Percentiles rank a stretch among this genome's conserved stretches.
Evolutionary conservation across 1,284 basidiomycete genomes (phyloP).

Genomic region (Malassezia japonica): DNA sequence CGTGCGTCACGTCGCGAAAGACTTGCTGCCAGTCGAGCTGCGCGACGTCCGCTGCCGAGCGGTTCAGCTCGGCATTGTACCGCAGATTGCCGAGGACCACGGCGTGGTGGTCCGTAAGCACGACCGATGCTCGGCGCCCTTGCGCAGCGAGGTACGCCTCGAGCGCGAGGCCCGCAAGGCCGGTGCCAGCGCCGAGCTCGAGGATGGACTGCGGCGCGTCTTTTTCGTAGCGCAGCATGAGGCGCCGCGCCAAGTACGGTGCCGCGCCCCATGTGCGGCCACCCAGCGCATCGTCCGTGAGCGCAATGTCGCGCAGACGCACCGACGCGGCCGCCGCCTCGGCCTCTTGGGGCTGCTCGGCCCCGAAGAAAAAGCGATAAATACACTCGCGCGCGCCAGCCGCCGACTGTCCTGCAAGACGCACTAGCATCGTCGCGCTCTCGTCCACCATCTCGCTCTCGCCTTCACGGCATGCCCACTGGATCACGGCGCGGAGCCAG

Average conservation of each 20-base stretch:
- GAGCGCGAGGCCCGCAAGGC: conserved; percentile 32
- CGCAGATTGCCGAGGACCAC: conserved; percentile 31
- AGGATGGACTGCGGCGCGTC: conserved; percentile 17
- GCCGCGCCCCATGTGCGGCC: conserved; percentile 41
- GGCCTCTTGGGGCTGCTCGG: not conserved
- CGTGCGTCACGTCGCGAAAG: not conserved
- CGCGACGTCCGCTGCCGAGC: conserved; percentile 8
- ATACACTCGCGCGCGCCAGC: not conserved
- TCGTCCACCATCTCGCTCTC: conserved; percentile 1
- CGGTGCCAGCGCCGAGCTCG: conserved; percentile 44
- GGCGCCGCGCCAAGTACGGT: conserved; percentile 28
- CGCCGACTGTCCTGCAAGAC: conserved; percentile 7
- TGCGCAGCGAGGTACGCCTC: conserved; percentile 14
- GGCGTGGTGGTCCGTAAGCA: conserved; percentile 37
- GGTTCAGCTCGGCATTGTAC: conserved; percentile 17
- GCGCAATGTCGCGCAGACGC: conserved; percentile 25
- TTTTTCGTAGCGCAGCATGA: conserved; percentile 19
- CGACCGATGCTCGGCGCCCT: conserved; percentile 4
- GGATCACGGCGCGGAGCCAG: conserved; percentile 11
- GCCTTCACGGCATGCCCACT: not conserved
- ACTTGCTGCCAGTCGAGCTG: conserved; percentile 37
- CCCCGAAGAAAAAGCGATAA: conserved; percentile 10
- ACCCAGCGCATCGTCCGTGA: conserved; percentile 35
- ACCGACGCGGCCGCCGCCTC: conserved; percentile 5
- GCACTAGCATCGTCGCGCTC: conserved; percentile 10